Conservation (phyloP, 73 alveolate species). For the Uronychia setigera region DNA sequence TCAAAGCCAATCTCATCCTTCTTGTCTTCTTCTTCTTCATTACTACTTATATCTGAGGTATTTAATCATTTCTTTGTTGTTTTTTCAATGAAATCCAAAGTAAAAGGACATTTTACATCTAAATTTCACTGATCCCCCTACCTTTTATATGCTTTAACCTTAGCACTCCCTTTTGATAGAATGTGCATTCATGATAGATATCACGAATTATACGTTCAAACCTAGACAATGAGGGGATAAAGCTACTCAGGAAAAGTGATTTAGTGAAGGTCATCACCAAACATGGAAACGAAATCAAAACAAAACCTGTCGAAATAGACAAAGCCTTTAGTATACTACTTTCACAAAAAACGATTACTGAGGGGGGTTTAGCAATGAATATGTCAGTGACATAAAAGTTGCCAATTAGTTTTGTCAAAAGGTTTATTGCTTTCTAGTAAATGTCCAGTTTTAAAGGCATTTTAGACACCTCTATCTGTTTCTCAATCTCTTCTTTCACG, state of each 20-base stretch:
- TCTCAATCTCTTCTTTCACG: neutral
- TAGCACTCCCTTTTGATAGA: neutral
- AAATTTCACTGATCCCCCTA: too few species aligned
- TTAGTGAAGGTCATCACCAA: neutral
- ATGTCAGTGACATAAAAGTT: neutral
- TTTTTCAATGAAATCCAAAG: neutral
- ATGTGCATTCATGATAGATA: neutral
- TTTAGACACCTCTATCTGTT: neutral
- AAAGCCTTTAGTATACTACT: neutral
- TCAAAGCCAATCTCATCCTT: neutral
- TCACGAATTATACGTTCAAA: neutral
- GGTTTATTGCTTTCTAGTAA: neutral
- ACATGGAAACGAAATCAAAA: neutral
- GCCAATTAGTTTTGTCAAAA: neutral
- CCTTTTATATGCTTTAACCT: neutral
- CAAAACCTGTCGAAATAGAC: slow-evolving; percentile 7
- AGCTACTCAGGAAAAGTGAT: neutral
- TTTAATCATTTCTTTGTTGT: neutral
- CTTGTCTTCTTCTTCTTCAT: neutral
- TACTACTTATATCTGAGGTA: neutral
- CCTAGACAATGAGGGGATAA: neutral
- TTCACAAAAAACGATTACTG: neutral
- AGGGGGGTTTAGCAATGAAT: neutral
- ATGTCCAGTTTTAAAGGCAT: neutral
- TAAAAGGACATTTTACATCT: neutral